Evolutionary conservation across 768 basidiomycete genomes (phyloP).

Genomic region (Kwoniella dendrophila): DNA sequence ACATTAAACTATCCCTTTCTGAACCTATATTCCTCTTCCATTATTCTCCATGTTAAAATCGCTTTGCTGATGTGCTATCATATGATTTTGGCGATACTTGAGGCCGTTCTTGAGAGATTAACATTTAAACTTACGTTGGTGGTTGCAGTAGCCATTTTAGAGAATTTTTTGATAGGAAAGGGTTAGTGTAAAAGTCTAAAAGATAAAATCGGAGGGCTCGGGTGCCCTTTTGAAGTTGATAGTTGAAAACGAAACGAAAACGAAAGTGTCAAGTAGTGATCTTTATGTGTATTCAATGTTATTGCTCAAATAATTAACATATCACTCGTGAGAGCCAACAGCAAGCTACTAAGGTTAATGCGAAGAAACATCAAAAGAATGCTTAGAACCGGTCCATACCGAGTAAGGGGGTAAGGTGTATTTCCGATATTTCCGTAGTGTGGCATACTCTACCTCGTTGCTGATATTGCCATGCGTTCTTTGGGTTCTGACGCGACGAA

Average conservation of each 20-base stretch:
- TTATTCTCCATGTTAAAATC: no score
- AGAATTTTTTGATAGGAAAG: background rate
- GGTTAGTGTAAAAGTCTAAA: background rate
- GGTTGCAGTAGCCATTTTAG: constrained; percentile 43
- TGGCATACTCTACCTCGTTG: constrained; percentile 17
- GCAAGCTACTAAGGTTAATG: background rate
- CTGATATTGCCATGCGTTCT: constrained; percentile 1
- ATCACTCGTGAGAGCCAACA: constrained; percentile 13
- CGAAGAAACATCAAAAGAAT: background rate
- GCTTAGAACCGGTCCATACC: constrained; percentile 11
- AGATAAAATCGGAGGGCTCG: constrained; percentile 20
- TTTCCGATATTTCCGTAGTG: constrained; percentile 26
- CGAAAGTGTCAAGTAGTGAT: background rate
- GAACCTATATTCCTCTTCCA: background rate
- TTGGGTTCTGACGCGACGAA: constrained; percentile 10
- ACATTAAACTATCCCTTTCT: background rate
- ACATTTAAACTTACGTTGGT: constrained; percentile 40
- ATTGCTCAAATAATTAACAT: constrained; percentile 4
- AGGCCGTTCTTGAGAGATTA: background rate
- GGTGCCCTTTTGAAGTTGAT: constrained; percentile 14
- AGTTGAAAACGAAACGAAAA: background rate
- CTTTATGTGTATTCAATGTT: background rate
- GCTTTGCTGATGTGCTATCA: no score
- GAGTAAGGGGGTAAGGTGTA: constrained; percentile 1
- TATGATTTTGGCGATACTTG: no score